These are phyloP conservation scores for Sugiyamaella marilandica DNA, from an alignment of 805 yeast genomes.

Conservation along the genomic window DNA sequence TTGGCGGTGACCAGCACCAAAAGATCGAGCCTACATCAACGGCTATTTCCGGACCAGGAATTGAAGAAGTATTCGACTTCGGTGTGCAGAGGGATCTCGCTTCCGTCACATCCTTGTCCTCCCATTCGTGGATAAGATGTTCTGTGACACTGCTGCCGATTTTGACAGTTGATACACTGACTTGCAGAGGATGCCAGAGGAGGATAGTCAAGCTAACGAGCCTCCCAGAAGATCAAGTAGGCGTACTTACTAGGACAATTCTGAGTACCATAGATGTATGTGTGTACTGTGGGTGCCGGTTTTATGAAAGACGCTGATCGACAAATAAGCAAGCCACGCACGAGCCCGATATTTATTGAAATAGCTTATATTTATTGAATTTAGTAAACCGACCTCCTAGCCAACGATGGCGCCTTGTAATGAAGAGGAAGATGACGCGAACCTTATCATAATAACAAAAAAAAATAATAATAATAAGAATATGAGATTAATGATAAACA, in stretches of 20 bases:
- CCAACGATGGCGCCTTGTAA: no score
- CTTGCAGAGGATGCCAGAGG: constrained; percentile 29
- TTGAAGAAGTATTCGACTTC: constrained; percentile 23
- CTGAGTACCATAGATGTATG: constrained; percentile 28
- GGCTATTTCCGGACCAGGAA: constrained; percentile 17
- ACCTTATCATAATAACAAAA: no score
- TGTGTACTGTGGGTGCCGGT: constrained; percentile 26
- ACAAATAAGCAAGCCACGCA: no score
- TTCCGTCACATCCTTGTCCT: constrained; percentile 23
- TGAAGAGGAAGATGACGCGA: no score
- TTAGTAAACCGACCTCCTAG: no score
- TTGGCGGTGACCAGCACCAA: neutral
- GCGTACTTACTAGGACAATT: constrained; percentile 16
- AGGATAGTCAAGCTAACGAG: constrained; percentile 10
- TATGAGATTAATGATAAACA: no score
- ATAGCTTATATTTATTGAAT: no score
- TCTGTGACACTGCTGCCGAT: constrained; percentile 33
- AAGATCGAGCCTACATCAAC: neutral
- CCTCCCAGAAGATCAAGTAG: constrained; percentile 3
- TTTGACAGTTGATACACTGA: constrained; percentile 21
- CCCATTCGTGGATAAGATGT: constrained; percentile 34
- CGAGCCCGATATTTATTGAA: no score
- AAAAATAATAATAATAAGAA: no score
- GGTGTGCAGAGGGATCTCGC: neutral
- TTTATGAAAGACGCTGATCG: constrained; percentile 9